Evolutionary conservation across 75 land plant species (phyloP).

Genomic region (Azolla pinnata): DNA sequence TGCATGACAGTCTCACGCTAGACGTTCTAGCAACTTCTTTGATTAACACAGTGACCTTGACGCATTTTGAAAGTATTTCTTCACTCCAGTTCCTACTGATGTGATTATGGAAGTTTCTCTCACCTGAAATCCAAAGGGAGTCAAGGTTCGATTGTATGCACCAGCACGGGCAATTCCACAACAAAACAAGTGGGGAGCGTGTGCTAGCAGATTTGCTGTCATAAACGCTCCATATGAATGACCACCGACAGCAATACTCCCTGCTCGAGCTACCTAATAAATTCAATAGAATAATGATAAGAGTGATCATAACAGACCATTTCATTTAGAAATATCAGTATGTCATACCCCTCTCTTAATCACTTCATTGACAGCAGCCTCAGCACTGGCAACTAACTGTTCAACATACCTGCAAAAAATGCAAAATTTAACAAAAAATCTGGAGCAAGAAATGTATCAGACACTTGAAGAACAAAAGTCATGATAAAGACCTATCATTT

Average conservation of each 20-base stretch:
- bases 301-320: background rate
- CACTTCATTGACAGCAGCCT: slow-evolving; percentile 94
- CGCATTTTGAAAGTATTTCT: too few relatives aligned
- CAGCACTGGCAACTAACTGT: slow-evolving; percentile 91
- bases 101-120: too few relatives aligned
- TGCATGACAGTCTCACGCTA: too few relatives aligned
- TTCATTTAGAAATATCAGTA: background rate
- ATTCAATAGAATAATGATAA: too few relatives aligned
- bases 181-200: slow-evolving; percentile 84
- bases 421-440: background rate
- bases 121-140: slow-evolving; percentile 99
- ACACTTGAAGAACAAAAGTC: too few relatives aligned
- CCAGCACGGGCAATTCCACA: slow-evolving; percentile 97
- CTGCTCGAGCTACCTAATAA: slow-evolving; percentile 91
- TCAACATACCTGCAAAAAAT: slow-evolving; percentile 67
- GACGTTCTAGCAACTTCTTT: too few relatives aligned
- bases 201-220: slow-evolving; percentile 93
- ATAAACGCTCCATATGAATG: slow-evolving; percentile 99
- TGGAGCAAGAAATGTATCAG: too few relatives aligned
- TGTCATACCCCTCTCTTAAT: slow-evolving; percentile 68
- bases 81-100: too few relatives aligned
- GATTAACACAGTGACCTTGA: too few relatives aligned
- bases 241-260: slow-evolving; percentile 90
- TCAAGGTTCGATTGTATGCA: slow-evolving; percentile 91
- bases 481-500: slow-evolving; percentile 86